Evolutionary conservation across 2,329 filamentous ascomycete species (phyloP), one percentile per base, ranked within the genome.

Genomic region (Phialocephala sp.): DNA sequence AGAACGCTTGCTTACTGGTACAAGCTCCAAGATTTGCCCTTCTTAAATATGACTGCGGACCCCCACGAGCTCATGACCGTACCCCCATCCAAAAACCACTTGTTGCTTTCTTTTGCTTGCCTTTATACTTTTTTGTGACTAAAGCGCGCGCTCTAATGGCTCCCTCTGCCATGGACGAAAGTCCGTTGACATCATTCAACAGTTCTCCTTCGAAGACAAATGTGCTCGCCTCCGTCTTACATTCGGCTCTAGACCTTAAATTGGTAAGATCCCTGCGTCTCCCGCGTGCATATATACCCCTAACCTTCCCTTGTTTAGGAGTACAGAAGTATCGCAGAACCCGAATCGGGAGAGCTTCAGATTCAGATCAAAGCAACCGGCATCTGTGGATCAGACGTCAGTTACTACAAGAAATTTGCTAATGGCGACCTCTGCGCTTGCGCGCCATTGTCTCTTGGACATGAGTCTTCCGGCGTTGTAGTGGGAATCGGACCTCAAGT

Each of bases 391-490:
- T 90, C 87, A 8, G 89, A 91, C 76, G 85, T 90, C 62, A 87
- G 87, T 61, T 91, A 91, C 77, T 91, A 89, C 80, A 89, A 86
- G 76, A 89, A 90, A 73, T 90, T 90, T 74, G 87, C 87, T 77
- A 91, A 91, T 73, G 89, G 89, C 55, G 88, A 90, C 76, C 83
- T 91, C 59, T 88, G 88, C 71, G 87, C 87, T 56, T 88, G 86
- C 69, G 83, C 85, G 67, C 89, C 89, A 35, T 79, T 91, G 37
- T 89, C 87, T 5, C 82, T 91, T 2, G 86, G 86, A n/a, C 85
- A 88, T 71, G 85, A 88, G 76, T 87, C 85, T 62, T 86, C 85
- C 0, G 86, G 85, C 4, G 81, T 83, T n/a, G 83, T 88, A 55
- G 83, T 85, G 39, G 82, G 81, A 59, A 79, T 88, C 62, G 86